Percentiles rank a stretch among this genome's conserved stretches.
These are phyloP conservation scores for Globisporangium okanoganense DNA, from an alignment of 352 stramenopile species.

Conservation along the genomic window DNA sequence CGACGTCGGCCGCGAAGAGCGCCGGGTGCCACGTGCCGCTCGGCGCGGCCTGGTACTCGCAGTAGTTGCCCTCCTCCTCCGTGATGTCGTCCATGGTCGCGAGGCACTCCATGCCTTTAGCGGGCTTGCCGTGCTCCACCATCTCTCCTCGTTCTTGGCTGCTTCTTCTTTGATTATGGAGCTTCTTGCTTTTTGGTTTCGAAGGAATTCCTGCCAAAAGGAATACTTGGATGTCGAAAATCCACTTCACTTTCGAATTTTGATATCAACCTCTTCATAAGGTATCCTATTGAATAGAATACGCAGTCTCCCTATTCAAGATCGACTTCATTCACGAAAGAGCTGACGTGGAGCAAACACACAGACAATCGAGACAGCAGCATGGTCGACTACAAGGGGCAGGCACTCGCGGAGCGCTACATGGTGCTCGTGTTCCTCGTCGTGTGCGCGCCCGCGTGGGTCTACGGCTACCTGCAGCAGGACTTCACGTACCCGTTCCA, in stretches of 20 bases:
- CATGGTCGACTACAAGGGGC: conserved; percentile 88
- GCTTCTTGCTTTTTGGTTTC: background rate
- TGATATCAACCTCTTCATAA: too few species aligned
- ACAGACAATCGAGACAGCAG: background rate
- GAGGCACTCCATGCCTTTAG: conserved; percentile 88
- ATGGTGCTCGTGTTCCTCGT: conserved; percentile 65
- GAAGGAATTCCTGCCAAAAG: background rate
- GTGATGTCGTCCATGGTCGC: conserved; percentile 96
- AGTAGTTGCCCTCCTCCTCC: conserved; percentile 83
- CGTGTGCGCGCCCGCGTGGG: conserved; percentile 76
- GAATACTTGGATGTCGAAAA: background rate
- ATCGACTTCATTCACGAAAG: conserved; percentile 1
- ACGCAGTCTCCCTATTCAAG: background rate
- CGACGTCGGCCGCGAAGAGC: conserved; percentile 68
- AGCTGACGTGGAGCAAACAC: conserved; percentile 14
- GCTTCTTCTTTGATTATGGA: background rate
- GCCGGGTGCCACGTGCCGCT: conserved; percentile 87
- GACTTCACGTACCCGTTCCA: conserved; percentile 80
- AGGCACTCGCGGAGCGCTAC: conserved; percentile 60
- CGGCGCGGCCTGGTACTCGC: conserved; percentile 91
- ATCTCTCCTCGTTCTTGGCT: conserved; percentile 12
- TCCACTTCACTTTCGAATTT: too few species aligned
- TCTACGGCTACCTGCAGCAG: conserved; percentile 82
- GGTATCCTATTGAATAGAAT: background rate
- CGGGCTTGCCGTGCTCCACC: conserved; percentile 71